A percentile compares a stretch with the other conserved stretches of the same genome.
Conservation (phyloP, 192 early-diverging fungal genomes). For the Dimargaris cristalligena region DNA sequence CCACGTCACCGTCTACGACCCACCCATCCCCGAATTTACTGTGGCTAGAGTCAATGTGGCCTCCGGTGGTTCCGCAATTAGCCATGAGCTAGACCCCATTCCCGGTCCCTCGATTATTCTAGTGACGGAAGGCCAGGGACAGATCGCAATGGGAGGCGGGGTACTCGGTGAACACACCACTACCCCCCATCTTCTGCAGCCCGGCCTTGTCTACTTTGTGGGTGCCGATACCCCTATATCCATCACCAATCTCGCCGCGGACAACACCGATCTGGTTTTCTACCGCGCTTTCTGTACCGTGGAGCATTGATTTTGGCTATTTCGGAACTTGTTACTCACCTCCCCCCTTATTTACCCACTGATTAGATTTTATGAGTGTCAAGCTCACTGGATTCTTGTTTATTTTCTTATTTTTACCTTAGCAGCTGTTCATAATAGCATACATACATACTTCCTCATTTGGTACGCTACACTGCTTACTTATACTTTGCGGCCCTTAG, state of each 20-base stretch:
- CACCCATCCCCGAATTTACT: constrained; percentile 91
- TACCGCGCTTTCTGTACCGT: constrained; percentile 32
- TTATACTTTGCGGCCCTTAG: too few species aligned
- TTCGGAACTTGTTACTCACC: too few species aligned
- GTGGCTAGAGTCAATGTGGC: constrained; percentile 47
- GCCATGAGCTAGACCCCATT: constrained; percentile 32
- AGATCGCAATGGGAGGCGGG: too few species aligned
- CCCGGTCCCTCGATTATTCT: constrained; percentile 76
- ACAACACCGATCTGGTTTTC: constrained; percentile 14
- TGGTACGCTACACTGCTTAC: too few species aligned
- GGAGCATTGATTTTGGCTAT: too few species aligned
- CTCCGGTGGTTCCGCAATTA: constrained; percentile 24
- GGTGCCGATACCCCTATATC: constrained; percentile 34
- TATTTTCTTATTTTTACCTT: neutral
- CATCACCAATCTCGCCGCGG: constrained; percentile 18
- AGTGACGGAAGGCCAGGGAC: constrained; percentile 60
- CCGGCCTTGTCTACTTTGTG: constrained; percentile 68
- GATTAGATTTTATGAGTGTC: too few species aligned
- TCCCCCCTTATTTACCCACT: too few species aligned
- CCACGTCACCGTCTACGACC: constrained; percentile 58
- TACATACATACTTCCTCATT: too few species aligned
- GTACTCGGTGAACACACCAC: constrained; percentile 18
- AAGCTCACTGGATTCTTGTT: neutral
- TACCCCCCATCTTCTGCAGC: constrained; percentile 21
- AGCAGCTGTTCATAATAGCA: neutral